Evolutionary conservation across 2,329 filamentous ascomycete genomes (phyloP).

Genomic region (Neodidymelliopsis sp.): DNA sequence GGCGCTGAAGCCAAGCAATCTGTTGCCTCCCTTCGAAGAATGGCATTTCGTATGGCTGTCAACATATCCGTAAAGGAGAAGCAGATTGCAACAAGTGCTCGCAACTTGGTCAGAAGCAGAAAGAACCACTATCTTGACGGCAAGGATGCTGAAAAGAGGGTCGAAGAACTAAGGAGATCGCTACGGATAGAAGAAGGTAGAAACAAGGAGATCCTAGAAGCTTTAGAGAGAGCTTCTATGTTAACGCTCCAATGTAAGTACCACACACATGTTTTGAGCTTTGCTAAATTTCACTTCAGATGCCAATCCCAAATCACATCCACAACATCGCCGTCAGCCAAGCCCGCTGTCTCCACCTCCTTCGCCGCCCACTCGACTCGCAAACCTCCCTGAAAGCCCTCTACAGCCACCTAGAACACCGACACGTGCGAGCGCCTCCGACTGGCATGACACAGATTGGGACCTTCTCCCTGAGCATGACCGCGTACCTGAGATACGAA

Average conservation of each 20-base stretch:
- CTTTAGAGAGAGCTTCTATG: slow-evolving; percentile 46
- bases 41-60: slow-evolving; percentile 49
- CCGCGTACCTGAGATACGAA: slow-evolving; percentile 33
- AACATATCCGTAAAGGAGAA: slow-evolving; percentile 51
- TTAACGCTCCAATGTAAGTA: slow-evolving; percentile 48
- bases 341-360: slow-evolving; percentile 45
- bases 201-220: slow-evolving; percentile 48
- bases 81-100: slow-evolving; percentile 44
- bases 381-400: slow-evolving; percentile 23
- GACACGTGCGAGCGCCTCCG: slow-evolving; percentile 27
- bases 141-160: slow-evolving; percentile 43
- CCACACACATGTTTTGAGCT: neutral
- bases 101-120: slow-evolving; percentile 41
- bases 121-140: slow-evolving; percentile 42
- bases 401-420: slow-evolving; percentile 32
- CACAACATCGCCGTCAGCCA: slow-evolving; percentile 29
- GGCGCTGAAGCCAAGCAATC: slow-evolving; percentile 45
- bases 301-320: slow-evolving; percentile 31
- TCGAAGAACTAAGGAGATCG: slow-evolving; percentile 42
- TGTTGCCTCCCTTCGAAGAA: slow-evolving; percentile 43
- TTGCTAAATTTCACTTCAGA: slow-evolving; percentile 28
- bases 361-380: slow-evolving; percentile 39
- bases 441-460: slow-evolving; percentile 35
- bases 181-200: slow-evolving; percentile 44
- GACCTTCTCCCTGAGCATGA: slow-evolving; percentile 17